Base-by-base conservation (phyloP, 2,329 filamentous ascomycete genomes). In the Neonectria magnoliae region DNA sequence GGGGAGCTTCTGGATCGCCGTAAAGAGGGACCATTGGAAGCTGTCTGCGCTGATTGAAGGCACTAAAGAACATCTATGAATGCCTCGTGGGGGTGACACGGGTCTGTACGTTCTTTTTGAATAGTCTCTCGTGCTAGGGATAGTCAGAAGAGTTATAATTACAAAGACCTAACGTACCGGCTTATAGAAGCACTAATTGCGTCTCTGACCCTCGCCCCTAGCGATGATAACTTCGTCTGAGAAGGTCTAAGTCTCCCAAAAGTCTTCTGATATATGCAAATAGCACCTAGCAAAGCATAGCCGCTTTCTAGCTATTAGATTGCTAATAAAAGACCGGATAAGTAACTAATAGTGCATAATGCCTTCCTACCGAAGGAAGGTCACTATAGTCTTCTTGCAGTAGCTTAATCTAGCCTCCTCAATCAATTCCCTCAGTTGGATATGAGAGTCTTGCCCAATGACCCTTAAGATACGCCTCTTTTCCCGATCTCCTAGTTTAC, bases 31-130 rank as follows among this genome's bases (percentile, higher is more conserved):
- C 8, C 20, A 29, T 50, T 50, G 47, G 25, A 27, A 50, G 20
- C 47, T 22, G 18, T 27, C 14, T 16, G 22, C 22, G 22, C 22
- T 22, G 22, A 29, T n/a, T n/a, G n/a, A n/a, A n/a, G n/a, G n/a
- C n/a, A n/a, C 45, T 29, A 27, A 50, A 50, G 45, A 50, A 50
- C 45, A 50, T 50, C 45, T 50, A 22, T 50, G 25, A 50, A 27
- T 50, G 45, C 14, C 22, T 50, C 11, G 31, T 33, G 3, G 31
- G 31, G 31, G 31, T 33, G 3, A 33, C 11, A 33, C 31, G 31
- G 31, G 45, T 29, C 25, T 50, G 45, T 8, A 27, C 45, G 14
- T 50, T 50, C 18, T 50, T 50, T 7, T 22, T 22, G 18, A 25
- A 29, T 25, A 50, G 45, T 50, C 45, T 50, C 18, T 50, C 14